Conservation (phyloP, 768 basidiomycete species). For the Lactarius indigo region DNA sequence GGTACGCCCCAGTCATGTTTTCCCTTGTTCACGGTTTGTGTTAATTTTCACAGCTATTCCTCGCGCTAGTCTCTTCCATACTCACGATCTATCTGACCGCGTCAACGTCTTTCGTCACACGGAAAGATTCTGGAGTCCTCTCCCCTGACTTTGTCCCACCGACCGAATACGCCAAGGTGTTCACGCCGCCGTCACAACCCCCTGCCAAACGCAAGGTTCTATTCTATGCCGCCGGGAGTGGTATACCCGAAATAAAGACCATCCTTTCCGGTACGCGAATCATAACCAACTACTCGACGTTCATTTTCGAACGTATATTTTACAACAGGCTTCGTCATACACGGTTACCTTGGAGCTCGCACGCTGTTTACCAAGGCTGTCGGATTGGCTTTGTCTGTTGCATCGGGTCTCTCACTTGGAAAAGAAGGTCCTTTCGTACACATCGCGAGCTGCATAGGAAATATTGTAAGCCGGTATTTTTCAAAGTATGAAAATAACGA, state of each 20-base stretch:
- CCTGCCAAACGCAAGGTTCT: conserved; percentile 59
- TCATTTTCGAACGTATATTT: conserved; percentile 20
- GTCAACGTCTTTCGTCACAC: conserved; percentile 82
- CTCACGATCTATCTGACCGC: conserved; percentile 86
- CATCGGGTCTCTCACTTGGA: conserved; percentile 84
- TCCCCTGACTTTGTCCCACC: conserved; percentile 41
- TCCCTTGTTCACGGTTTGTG: background rate
- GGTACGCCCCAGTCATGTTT: conserved; percentile 44
- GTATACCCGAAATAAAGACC: conserved; percentile 96
- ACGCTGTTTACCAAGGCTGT: conserved; percentile 88
- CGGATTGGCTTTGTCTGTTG: conserved; percentile 86
- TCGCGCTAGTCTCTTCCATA: conserved; percentile 70
- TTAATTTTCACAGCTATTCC: conserved; percentile 48
- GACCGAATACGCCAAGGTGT: conserved; percentile 21
- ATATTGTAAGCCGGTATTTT: conserved; percentile 84
- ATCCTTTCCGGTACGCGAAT: conserved; percentile 68
- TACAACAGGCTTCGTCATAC: conserved; percentile 82
- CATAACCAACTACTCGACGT: background rate
- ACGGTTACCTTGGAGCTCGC: conserved; percentile 91
- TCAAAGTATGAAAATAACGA: conserved; percentile 94
- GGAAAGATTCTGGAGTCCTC: conserved; percentile 81
- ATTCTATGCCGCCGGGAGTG: conserved; percentile 95
- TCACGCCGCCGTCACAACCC: conserved; percentile 28
- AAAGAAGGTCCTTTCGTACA: conserved; percentile 86
- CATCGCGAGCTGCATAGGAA: conserved; percentile 89